Conservation (phyloP, 2,329 filamentous ascomycete genomes). For the Penicillium sp. region DNA sequence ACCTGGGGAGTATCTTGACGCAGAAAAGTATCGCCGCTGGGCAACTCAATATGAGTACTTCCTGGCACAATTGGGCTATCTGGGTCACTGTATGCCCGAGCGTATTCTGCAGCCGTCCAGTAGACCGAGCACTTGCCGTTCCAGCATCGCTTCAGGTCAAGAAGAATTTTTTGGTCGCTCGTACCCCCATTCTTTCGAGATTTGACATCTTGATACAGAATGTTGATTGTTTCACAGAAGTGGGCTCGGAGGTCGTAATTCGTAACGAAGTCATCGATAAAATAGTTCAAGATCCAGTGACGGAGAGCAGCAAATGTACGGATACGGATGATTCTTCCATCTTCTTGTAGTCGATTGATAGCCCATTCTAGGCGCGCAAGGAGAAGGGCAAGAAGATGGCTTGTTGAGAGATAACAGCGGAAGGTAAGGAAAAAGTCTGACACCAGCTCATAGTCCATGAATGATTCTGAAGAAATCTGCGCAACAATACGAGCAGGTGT, state of each 20-base stretch:
- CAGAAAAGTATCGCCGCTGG: constrained; percentile 20
- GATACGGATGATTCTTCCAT: constrained; percentile 91
- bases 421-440: constrained; percentile 98
- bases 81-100: constrained; percentile 60
- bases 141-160: constrained; percentile 97
- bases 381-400: constrained; percentile 79
- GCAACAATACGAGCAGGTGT: constrained; percentile 89
- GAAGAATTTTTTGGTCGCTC: constrained; percentile 81
- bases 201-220: constrained; percentile 58
- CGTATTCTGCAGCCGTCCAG: constrained; percentile 77
- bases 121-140: constrained; percentile 85
- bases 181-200: constrained; percentile 57
- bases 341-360: constrained; percentile 75
- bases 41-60: constrained; percentile 67
- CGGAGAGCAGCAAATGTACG: constrained; percentile 92
- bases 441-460: constrained; percentile 94
- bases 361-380: constrained; percentile 88
- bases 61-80: constrained; percentile 75
- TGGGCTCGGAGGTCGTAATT: constrained; percentile 73
- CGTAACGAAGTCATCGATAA: constrained; percentile 87
- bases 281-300: constrained; percentile 98
- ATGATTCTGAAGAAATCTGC: constrained; percentile 93
- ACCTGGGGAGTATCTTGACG: constrained; percentile 11
- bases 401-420: constrained; percentile 78
- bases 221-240: constrained; percentile 82